These are phyloP conservation scores for Combretum micranthum DNA, from an alignment of 345 rosid species.

Conservation along the genomic window DNA sequence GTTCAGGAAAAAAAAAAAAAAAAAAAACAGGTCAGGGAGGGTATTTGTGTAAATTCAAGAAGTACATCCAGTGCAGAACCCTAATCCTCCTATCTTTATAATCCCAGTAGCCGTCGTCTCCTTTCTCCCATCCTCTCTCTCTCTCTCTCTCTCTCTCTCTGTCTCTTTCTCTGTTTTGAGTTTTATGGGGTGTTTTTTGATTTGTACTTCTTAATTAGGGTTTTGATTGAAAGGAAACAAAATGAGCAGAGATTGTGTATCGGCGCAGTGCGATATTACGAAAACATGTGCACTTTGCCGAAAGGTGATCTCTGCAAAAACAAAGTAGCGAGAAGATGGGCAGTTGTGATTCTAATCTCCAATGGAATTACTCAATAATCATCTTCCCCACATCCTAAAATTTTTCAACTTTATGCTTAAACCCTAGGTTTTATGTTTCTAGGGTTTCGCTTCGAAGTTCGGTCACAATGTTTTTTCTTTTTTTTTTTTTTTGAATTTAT, in stretches of 20 bases:
- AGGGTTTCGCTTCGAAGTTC: too few relatives aligned
- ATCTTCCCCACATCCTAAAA: slow-evolving; percentile 7
- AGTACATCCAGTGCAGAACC: too few relatives aligned
- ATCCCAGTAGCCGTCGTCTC: too few relatives aligned
- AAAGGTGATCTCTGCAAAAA: slow-evolving; percentile 7
- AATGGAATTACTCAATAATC: slow-evolving; percentile 9
- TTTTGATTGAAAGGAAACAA: not conserved
- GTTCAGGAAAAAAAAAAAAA: too few relatives aligned
- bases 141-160: not conserved
- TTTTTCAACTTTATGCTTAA: too few relatives aligned
- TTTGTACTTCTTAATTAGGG: not conserved
- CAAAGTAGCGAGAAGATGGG: slow-evolving; percentile 6
- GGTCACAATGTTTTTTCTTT: too few relatives aligned
- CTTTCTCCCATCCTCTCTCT: not conserved
- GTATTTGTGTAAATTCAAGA: too few relatives aligned
- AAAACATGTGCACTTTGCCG: slow-evolving; percentile 8
- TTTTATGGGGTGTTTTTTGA: not conserved
- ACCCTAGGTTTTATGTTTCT: too few relatives aligned
- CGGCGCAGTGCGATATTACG: slow-evolving; percentile 4
- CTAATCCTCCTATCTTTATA: too few relatives aligned
- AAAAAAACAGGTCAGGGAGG: too few relatives aligned
- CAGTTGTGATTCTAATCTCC: slow-evolving; percentile 4
- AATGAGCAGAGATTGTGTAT: slow-evolving; percentile 10
- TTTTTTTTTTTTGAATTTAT: too few relatives aligned
- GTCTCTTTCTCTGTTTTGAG: not conserved